Evolutionary conservation across 2,329 filamentous ascomycete genomes (phyloP).

Genomic region (Fusarium sacchari): DNA sequence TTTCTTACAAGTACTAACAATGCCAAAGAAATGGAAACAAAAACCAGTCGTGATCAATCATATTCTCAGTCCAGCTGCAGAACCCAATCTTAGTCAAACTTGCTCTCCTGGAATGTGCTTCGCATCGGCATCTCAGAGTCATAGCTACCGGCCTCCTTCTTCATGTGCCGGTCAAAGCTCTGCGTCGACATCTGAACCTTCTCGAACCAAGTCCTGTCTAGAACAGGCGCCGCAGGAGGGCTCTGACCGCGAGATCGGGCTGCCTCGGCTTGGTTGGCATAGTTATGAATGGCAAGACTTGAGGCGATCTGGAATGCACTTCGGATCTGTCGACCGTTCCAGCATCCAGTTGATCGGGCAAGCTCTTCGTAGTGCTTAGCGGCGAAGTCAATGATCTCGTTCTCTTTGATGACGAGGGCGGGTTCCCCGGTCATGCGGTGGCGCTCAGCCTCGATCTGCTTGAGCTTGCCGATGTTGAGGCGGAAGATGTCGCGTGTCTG

Average conservation of each 20-base stretch:
- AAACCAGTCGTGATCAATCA: neutral
- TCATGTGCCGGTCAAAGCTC: slow-evolving; percentile 55
- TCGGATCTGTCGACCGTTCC: slow-evolving; percentile 53
- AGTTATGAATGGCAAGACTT: slow-evolving; percentile 51
- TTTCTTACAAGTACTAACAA: neutral
- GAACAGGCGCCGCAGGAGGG: slow-evolving; percentile 49
- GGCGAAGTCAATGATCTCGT: slow-evolving; percentile 51
- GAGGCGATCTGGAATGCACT: slow-evolving; percentile 52
- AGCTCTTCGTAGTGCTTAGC: slow-evolving; percentile 47
- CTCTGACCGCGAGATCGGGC: slow-evolving; percentile 48
- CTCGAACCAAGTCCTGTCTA: slow-evolving; percentile 52
- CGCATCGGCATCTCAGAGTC: slow-evolving; percentile 49
- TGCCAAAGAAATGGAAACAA: neutral
- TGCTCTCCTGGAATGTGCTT: slow-evolving; percentile 47
- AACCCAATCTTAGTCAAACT: slow-evolving; percentile 2
- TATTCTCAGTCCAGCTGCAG: neutral
- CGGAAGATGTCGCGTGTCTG: slow-evolving; percentile 56
- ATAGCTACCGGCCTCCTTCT: slow-evolving; percentile 49
- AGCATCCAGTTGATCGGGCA: slow-evolving; percentile 43
- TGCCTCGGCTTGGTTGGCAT: slow-evolving; percentile 43
- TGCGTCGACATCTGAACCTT: slow-evolving; percentile 57
- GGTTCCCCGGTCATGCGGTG: slow-evolving; percentile 51
- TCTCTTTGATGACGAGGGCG: slow-evolving; percentile 47
- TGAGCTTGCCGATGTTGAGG: slow-evolving; percentile 52
- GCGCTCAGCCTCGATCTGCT: slow-evolving; percentile 50